Evolutionary conservation across 108 stramenopile species (phyloP).

Genomic region (Ochromonas danica): DNA sequence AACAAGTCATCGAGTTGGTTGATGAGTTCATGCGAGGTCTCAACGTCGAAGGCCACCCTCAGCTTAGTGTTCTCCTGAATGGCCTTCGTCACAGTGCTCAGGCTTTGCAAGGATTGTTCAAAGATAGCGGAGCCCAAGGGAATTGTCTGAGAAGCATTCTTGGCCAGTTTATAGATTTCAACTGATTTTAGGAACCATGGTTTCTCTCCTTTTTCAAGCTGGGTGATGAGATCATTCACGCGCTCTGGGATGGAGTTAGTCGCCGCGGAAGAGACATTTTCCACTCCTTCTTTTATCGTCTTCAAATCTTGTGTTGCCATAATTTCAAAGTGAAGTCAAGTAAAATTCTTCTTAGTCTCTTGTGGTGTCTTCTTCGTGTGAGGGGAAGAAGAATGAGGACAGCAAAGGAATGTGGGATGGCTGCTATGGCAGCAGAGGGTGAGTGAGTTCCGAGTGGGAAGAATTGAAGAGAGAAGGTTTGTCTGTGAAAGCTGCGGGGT

Average conservation of each 20-base stretch:
- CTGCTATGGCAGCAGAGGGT: too few species aligned
- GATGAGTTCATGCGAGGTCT: neutral
- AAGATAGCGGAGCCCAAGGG: neutral
- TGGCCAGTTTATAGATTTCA: neutral
- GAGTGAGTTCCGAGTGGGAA: too few species aligned
- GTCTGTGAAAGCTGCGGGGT: too few species aligned
- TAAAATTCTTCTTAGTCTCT: too few species aligned
- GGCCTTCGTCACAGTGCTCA: neutral
- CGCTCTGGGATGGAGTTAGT: too few species aligned
- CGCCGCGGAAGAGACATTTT: neutral
- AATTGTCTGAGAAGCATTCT: neutral
- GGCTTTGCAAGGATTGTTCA: neutral
- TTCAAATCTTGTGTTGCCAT: neutral
- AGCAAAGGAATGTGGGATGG: too few species aligned
- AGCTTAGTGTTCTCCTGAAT: neutral
- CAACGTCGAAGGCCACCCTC: neutral
- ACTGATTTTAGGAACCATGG: neutral
- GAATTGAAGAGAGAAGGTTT: too few species aligned
- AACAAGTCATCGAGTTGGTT: neutral
- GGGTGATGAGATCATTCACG: neutral
- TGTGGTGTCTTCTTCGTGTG: too few species aligned
- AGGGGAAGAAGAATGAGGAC: too few species aligned
- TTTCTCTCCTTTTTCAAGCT: neutral
- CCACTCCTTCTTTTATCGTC: neutral
- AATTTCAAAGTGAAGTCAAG: too few species aligned